Evolutionary conservation across 148 eudicot genomes (phyloP).

Genomic region (Camellia japonica): DNA sequence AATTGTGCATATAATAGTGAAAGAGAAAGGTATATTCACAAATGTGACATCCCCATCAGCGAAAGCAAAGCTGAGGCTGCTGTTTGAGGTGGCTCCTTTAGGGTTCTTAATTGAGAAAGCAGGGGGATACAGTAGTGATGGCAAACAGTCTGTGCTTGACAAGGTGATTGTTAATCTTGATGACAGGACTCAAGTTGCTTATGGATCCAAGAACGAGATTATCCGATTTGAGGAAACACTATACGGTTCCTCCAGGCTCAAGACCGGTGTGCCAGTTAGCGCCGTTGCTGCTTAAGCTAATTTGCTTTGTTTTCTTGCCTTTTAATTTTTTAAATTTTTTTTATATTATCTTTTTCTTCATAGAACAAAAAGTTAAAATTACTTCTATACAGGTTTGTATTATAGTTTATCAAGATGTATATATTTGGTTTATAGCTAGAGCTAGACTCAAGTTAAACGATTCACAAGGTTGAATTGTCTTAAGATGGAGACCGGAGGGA

Average conservation of each 20-base stretch:
- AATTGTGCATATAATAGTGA: conserved; percentile 77
- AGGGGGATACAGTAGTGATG: conserved; percentile 92
- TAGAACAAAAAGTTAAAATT: background rate
- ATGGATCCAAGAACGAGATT: conserved; percentile 94
- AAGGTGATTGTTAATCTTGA: conserved; percentile 66
- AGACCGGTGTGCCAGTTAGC: conserved; percentile 77
- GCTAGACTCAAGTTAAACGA: background rate
- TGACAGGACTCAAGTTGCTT: conserved; percentile 96
- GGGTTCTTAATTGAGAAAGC: conserved; percentile 94
- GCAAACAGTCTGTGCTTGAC: conserved; percentile 82
- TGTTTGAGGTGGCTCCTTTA: conserved; percentile 95
- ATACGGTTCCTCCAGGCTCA: conserved; percentile 90
- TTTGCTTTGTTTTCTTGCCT: background rate
- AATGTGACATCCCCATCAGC: conserved; percentile 86
- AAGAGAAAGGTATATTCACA: conserved; percentile 95
- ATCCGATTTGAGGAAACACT: conserved; percentile 86
- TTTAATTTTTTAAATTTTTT: background rate
- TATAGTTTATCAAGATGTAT: conserved; percentile 6
- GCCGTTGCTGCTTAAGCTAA: conserved; percentile 53
- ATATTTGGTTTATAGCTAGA: background rate
- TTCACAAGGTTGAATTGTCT: conserved; percentile 15
- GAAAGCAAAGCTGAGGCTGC: conserved; percentile 87
- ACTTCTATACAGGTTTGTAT: conserved; percentile 3
- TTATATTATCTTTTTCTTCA: background rate
- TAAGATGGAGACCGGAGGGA: background rate